These are phyloP conservation scores for Dillenia suffruticosa DNA, from an alignment of 164 flowering plant genomes.

Conservation along the genomic window DNA sequence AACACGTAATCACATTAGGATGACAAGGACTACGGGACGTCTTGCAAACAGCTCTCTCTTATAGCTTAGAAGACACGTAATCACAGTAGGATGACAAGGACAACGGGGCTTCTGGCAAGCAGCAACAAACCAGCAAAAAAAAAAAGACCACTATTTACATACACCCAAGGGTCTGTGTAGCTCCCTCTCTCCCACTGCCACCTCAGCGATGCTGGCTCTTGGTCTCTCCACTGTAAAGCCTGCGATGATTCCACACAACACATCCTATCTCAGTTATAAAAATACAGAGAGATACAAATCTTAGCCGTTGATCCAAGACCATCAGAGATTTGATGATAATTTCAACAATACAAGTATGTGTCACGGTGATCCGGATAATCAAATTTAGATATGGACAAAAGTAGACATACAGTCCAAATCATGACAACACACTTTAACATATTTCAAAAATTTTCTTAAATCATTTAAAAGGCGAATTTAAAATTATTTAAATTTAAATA, in stretches of 20 bases:
- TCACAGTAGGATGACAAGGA: background rate
- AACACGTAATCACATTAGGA: no score
- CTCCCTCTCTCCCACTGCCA: background rate
- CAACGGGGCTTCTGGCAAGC: background rate
- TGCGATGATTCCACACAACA: constrained; percentile 12
- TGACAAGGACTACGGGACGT: background rate
- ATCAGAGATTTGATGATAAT: background rate
- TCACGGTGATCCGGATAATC: no score
- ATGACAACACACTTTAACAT: no score
- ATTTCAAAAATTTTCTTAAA: no score
- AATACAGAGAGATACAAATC: background rate
- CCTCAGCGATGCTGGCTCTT: constrained; percentile 48
- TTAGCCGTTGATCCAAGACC: background rate
- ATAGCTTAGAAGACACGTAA: background rate
- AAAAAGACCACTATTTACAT: constrained; percentile 17
- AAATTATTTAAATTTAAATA: no score
- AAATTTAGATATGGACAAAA: no score
- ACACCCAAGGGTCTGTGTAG: background rate
- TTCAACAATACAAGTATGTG: background rate
- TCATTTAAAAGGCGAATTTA: no score
- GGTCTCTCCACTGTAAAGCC: constrained; percentile 73
- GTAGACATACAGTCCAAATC: no score
- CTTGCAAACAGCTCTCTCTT: background rate
- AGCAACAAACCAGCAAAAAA: background rate
- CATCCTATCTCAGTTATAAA: background rate